These are phyloP conservation scores for Brasenia schreberi DNA, from an alignment of 164 flowering plant genomes.

Conservation along the genomic window DNA sequence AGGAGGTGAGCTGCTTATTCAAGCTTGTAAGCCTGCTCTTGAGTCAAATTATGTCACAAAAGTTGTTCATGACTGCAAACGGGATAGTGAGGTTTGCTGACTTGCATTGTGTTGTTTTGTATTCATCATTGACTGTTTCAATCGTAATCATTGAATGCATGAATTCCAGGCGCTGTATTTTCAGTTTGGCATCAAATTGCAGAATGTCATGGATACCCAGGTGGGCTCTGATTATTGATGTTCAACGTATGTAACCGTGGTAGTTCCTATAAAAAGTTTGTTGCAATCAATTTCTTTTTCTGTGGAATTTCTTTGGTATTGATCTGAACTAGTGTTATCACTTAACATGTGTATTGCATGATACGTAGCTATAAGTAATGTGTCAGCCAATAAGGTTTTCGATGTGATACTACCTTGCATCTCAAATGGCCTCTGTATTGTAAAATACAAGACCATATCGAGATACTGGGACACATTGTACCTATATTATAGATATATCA, in stretches of 20 bases:
- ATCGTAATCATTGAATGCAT: constrained; percentile 1
- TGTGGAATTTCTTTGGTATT: no score
- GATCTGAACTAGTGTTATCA: no score
- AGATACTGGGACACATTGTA: no score
- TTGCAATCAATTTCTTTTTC: not conserved
- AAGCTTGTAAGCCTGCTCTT: constrained; percentile 98
- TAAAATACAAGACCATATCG: no score
- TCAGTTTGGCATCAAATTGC: constrained; percentile 77
- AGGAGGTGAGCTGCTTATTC: constrained; percentile 70
- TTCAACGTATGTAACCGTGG: not conserved
- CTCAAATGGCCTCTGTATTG: no score
- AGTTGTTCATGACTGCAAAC: constrained; percentile 97
- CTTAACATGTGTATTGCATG: no score
- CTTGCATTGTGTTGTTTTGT: constrained; percentile 9
- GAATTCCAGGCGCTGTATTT: constrained; percentile 65
- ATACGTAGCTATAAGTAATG: no score
- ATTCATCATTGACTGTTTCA: constrained; percentile 2
- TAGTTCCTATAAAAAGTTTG: not conserved
- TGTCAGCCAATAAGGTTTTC: no score
- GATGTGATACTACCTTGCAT: no score
- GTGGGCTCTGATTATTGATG: constrained; percentile 16
- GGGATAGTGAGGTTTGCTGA: constrained; percentile 87
- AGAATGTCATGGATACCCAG: constrained; percentile 92
- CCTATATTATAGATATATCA: no score
- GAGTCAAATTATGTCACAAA: constrained; percentile 88